phyloP scores from a whole-genome alignment of 805 yeast species.

The Candida railenensis region DNA sequence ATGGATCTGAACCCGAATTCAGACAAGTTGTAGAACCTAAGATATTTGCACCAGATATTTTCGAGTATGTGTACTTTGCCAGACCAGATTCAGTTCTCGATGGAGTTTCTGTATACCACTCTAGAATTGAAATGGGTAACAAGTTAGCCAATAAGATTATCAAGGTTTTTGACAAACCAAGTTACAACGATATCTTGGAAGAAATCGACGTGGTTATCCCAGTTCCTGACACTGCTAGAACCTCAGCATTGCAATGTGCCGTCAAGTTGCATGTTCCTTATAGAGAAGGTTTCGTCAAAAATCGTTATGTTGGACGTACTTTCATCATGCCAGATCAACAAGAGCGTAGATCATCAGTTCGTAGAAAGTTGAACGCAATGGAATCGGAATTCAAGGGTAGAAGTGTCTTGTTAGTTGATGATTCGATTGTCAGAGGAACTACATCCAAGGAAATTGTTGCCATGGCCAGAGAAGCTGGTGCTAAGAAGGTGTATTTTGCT shows the following conservation, averaged over 20 bases:
- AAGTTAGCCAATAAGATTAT: conserved; percentile 75
- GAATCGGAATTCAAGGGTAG: conserved; percentile 83
- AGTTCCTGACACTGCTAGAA: conserved; percentile 97
- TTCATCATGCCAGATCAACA: conserved; percentile 98
- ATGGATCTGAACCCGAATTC: conserved; percentile 65
- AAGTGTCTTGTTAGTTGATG: conserved; percentile 89
- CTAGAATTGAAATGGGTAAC: conserved; percentile 91
- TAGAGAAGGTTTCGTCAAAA: conserved; percentile 96
- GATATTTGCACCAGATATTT: conserved; percentile 89
- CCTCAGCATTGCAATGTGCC: conserved; percentile 91
- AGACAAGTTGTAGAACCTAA: conserved; percentile 79
- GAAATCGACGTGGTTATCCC: conserved; percentile 94
- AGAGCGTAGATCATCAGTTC: conserved; percentile 88
- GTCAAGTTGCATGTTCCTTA: conserved; percentile 77
- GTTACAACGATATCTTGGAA: conserved; percentile 37
- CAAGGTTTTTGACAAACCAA: conserved; percentile 28
- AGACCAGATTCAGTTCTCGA: conserved; percentile 95
- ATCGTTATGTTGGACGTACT: conserved; percentile 95
- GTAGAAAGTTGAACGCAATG: conserved; percentile 96
- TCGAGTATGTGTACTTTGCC: conserved; percentile 97
- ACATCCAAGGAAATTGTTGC: conserved; percentile 93
- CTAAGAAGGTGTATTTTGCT: conserved; percentile 90
- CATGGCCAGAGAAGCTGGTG: conserved; percentile 99
- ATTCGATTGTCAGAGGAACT: conserved; percentile 96
- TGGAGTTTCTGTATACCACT: conserved; percentile 93